These are phyloP conservation scores for Choricystis sp. DNA, from an alignment of 139 green algal species.

Conservation along the genomic window DNA sequence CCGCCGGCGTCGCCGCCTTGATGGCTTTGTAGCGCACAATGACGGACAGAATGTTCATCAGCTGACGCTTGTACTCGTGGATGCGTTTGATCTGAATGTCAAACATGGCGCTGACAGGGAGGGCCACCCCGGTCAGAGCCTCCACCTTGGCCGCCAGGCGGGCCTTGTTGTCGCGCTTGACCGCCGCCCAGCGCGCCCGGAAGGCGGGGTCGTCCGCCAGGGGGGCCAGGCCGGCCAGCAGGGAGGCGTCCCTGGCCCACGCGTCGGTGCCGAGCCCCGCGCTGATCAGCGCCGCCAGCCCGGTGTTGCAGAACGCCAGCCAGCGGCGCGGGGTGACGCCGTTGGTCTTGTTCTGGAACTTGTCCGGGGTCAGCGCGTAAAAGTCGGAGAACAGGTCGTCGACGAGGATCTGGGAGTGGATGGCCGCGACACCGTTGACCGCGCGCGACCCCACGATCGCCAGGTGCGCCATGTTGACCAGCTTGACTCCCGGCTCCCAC, in stretches of 20 bases:
- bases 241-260: constrained; percentile 41
- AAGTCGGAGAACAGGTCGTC: constrained; percentile 81
- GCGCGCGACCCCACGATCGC: constrained; percentile 66
- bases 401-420: constrained; percentile 94
- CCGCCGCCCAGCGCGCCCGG: constrained; percentile 57
- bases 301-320: constrained; percentile 74
- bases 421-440: constrained; percentile 90
- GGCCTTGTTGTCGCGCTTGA: constrained; percentile 77
- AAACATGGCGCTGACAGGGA: constrained; percentile 64
- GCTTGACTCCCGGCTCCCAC: constrained; percentile 68
- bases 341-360: constrained; percentile 99
- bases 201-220: constrained; percentile 66
- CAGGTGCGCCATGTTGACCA: constrained; percentile 94
- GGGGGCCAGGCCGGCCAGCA: constrained; percentile 40
- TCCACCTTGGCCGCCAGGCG: constrained; percentile 54
- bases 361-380: constrained; percentile 51
- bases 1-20: constrained; percentile 41
- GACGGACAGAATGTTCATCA: constrained; percentile 44
- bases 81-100: constrained; percentile 87
- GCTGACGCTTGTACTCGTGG: constrained; percentile 71
- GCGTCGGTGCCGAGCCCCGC: constrained; percentile 47
- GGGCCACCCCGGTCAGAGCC: constrained; percentile 48
- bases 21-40: constrained; percentile 48
- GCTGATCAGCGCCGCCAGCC: constrained; percentile 42
- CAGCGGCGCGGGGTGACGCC: constrained; percentile 92